Base-by-base conservation (phyloP, 192 early-diverging fungal genomes). In the Backusella liffmaniae region DNA sequence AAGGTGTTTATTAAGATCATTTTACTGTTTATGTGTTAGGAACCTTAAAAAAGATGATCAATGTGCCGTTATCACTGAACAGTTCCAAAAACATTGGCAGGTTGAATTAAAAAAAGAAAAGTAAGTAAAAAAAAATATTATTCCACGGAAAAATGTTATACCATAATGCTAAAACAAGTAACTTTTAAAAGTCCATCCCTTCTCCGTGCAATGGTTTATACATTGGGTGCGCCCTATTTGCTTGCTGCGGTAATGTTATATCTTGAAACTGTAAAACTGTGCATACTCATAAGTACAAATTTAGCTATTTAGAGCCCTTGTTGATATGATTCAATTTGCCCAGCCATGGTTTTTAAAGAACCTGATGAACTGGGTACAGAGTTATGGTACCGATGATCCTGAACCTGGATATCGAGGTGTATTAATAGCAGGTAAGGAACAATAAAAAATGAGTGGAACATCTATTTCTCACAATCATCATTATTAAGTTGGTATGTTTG, bases 321-420 rank as follows among this genome's bases (percentile, higher is more conserved):
- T 95, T 69, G 97, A 98, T 75, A 71, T 89, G 21, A 74, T 94
- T 5, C 82, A 84, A 37, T 96, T 96, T 71, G 76, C 86, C 39
- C 94, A 96, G 78, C 96, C 97, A 1, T 79, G 88, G 21, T 89
- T 95, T 42, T 82, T 98, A 71, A 80, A 83, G 15, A 81, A 89
- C 30, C 86, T 98, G 80, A 88, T 93, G 49, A 79, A 72, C 10
- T 90, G 88, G 78, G 87, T 90, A 3, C 85, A 83, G 73, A 86
- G 76, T 51, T 91, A 92, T 77, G 72, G 78, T 37, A 87, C 87
- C 9, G 81, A 84, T 35, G 9, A 68, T 4, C 87, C 86, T 10
- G 81, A 90, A 66, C 92, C 94, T 16, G 73, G 90, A 9, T 87
- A 91, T n/a, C 73, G 88, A 21, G 97, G 97, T 18, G 90, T 92